phyloP scores from a whole-genome alignment of 306 rosid genomes.

The Mimosa bimucronata region DNA sequence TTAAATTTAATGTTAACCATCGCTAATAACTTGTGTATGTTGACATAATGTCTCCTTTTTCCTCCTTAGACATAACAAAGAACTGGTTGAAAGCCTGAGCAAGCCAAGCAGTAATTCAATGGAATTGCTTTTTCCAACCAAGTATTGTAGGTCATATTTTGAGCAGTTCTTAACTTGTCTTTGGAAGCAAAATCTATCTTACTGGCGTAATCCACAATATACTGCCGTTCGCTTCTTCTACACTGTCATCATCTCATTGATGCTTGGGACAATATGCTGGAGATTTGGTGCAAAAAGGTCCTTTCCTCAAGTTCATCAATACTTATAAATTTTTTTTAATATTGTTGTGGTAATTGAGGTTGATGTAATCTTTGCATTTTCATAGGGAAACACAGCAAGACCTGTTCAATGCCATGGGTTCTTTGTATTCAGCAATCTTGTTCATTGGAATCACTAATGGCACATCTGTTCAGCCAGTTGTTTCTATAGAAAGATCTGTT shows the following conservation, averaged over 20 bases:
- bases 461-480: conserved; percentile 65
- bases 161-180: conserved; percentile 73
- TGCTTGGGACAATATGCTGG: conserved; percentile 82
- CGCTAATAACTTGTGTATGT: background rate
- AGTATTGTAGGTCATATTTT: conserved; percentile 57
- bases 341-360: too few relatives aligned
- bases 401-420: conserved; percentile 71
- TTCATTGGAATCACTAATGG: conserved; percentile 69
- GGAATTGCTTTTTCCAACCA: conserved; percentile 72
- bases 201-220: conserved; percentile 78
- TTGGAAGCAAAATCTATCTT: conserved; percentile 77
- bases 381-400: conserved; percentile 43
- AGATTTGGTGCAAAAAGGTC: conserved; percentile 71
- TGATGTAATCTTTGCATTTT: background rate
- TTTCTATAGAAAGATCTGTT: conserved; percentile 71
- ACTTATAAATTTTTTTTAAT: background rate
- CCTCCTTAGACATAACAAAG: conserved; percentile 54
- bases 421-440: conserved; percentile 63
- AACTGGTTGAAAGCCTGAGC: conserved; percentile 65
- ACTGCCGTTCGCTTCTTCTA: conserved; percentile 80
- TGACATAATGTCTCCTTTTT: background rate
- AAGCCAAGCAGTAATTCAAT: conserved; percentile 59
- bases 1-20: background rate
- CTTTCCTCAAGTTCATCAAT: background rate
- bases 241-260: conserved; percentile 69